phyloP scores from a whole-genome alignment of 352 stramenopile species.

The Globisporangium abappressorium region DNA sequence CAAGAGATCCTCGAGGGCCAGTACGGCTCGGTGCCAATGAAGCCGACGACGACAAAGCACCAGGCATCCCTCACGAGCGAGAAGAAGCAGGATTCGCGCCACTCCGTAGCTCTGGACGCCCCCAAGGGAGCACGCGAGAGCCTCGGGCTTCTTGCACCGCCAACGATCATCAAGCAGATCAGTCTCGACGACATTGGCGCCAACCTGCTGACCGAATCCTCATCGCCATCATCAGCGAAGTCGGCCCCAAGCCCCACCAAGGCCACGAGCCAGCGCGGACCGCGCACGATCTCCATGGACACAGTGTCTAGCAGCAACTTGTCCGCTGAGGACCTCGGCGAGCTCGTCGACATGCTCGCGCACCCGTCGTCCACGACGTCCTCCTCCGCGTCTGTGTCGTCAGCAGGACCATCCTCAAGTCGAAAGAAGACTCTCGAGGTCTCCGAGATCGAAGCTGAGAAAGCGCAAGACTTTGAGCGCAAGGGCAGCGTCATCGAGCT shows the following conservation, averaged over 20 bases:
- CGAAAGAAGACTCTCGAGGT: conserved; percentile 10
- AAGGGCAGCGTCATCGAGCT: conserved; percentile 14
- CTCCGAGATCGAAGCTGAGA: neutral
- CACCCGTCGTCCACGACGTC: neutral
- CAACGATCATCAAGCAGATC: conserved; percentile 4
- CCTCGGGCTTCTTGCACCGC: neutral
- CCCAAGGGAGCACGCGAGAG: neutral
- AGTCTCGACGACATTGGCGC: neutral
- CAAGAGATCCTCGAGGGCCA: conserved; percentile 11
- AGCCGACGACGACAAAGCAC: neutral
- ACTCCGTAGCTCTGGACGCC: neutral
- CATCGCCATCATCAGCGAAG: neutral
- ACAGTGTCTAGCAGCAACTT: conserved; percentile 10
- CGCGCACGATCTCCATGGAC: conserved; percentile 13
- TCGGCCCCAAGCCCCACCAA: neutral
- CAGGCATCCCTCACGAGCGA: neutral
- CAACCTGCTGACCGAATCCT: neutral
- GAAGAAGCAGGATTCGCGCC: neutral
- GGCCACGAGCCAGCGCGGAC: neutral
- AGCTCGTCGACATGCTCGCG: conserved; percentile 3
- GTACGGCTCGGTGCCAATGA: conserved; percentile 1
- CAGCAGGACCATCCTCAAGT: neutral
- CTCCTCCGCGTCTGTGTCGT: neutral
- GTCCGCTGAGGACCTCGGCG: conserved; percentile 7
- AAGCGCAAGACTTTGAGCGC: neutral